Conservation (phyloP, 164 flowering plant species). For the Hamamelis virginiana region DNA sequence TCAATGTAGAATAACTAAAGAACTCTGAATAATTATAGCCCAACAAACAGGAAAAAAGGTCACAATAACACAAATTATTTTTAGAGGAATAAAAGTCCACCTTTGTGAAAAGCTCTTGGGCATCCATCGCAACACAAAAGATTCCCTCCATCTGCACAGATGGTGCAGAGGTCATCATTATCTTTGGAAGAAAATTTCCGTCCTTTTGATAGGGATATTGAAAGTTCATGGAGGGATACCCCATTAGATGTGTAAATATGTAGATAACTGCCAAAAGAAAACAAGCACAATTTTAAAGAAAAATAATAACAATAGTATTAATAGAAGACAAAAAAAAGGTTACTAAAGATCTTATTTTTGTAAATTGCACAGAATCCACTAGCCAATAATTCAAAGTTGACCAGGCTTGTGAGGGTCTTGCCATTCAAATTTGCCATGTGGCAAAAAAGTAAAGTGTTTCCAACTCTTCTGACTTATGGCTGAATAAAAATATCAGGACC, state of each 20-base stretch:
- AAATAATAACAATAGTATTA: not conserved
- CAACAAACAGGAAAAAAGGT: no score
- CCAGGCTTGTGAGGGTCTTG: not conserved
- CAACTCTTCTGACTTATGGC: not conserved
- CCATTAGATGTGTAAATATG: constrained; percentile 91
- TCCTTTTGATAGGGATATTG: constrained; percentile 50
- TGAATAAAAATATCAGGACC: not conserved
- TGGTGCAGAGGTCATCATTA: constrained; percentile 79
- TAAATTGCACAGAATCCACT: not conserved
- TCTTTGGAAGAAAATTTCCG: constrained; percentile 44
- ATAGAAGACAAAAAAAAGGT: not conserved
- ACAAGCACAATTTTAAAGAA: constrained; percentile 6
- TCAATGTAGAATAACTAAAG: no score
- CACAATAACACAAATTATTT: not conserved
- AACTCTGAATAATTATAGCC: no score
- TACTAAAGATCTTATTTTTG: not conserved
- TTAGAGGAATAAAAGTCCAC: constrained; percentile 21
- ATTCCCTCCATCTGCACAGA: constrained; percentile 75
- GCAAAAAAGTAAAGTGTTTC: not conserved
- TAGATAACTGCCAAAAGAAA: constrained; percentile 52
- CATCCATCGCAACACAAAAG: constrained; percentile 83
- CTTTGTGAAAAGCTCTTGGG: constrained; percentile 78
- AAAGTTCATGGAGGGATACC: constrained; percentile 82
- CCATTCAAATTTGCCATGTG: not conserved
- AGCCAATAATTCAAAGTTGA: not conserved